Conservation (phyloP, 345 rosid species). For the Gossypium anomalum region DNA sequence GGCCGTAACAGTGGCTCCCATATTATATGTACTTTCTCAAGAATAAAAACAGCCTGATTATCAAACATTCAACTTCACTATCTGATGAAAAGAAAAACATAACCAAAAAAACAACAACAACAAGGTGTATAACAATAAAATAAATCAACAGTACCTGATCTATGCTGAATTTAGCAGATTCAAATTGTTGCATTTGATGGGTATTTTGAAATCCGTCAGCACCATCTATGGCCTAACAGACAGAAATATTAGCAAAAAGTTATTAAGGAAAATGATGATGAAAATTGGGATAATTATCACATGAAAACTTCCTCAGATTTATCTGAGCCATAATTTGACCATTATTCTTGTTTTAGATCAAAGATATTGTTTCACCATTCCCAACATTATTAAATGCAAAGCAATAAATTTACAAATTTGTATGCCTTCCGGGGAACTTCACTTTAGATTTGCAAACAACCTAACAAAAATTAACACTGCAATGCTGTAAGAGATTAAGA, state of each 20-base stretch:
- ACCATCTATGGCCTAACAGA: conserved; percentile 74
- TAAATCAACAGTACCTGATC: conserved; percentile 59
- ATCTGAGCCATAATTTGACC: neutral
- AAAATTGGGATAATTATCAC: neutral
- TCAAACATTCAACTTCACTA: conserved; percentile 14
- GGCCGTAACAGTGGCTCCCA: conserved; percentile 88
- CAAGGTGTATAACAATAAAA: conserved; percentile 11
- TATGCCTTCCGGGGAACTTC: neutral
- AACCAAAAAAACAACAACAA: neutral
- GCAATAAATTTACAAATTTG: neutral
- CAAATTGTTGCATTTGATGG: conserved; percentile 70
- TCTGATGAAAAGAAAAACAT: conserved; percentile 16
- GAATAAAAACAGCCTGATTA: conserved; percentile 71
- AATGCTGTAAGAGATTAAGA: neutral
- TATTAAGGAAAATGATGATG: neutral
- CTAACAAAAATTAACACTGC: neutral
- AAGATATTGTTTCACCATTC: neutral
- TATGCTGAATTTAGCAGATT: conserved; percentile 81
- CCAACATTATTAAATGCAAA: neutral
- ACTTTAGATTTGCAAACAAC: neutral
- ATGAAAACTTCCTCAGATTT: neutral
- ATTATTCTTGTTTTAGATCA: neutral
- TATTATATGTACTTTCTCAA: conserved; percentile 87
- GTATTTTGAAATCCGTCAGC: conserved; percentile 95
- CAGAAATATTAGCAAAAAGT: conserved; percentile 11